Base-by-base conservation (phyloP, 768 basidiomycete genomes). In the Podaxis sp. region DNA sequence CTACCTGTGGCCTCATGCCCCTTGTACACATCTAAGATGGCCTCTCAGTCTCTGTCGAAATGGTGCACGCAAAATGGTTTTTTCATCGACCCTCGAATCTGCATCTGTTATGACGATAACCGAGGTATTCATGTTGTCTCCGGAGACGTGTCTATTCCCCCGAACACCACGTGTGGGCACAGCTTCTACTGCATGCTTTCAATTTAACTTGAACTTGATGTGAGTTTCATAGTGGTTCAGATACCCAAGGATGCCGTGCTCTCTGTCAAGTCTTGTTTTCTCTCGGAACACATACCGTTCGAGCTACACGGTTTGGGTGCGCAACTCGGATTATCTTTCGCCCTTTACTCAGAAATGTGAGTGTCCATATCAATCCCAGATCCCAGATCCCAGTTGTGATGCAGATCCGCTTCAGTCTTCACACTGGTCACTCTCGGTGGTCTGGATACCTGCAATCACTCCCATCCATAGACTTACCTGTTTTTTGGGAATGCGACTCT, bases 241-340 rank as follows among this genome's bases (percentile, higher is more conserved):
- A 90, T 91, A 68, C 86, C 88, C 39, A 89, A 86, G 73, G 64
- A 75, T 59, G 78, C 82, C 51, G 80, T 91, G 19, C 77, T 92
- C 19, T 91, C 90, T 36, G 82, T 80, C 51, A 80, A 79, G 66
- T 82, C 83, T 0, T 87, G 84, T 71, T 76, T 79, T 46, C 69
- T 86, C 52, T 77, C 81, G 38, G 71, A 71, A 24, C 64, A 70
- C 51, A 81, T 90, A 38, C 68, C 80, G 0, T 65, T 76, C 13
- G 74, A 74, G 28, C 81, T 82, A 9, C 83, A 81, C 68, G 90
- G 89, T 2, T 78, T 81, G 38, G 82, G 76, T 42, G 87, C 88
- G 2, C 84, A 84, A 53, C 78, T 90, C 38, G 79, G 83, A 39
- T 80, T 91, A 4, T 76, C 89, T 11, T 73, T 89, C 28, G 89